A percentile compares a stretch with the other conserved stretches of the same genome.
Conservation (phyloP, 2,329 filamentous ascomycete species). For the Tolypocladium nubicola region DNA sequence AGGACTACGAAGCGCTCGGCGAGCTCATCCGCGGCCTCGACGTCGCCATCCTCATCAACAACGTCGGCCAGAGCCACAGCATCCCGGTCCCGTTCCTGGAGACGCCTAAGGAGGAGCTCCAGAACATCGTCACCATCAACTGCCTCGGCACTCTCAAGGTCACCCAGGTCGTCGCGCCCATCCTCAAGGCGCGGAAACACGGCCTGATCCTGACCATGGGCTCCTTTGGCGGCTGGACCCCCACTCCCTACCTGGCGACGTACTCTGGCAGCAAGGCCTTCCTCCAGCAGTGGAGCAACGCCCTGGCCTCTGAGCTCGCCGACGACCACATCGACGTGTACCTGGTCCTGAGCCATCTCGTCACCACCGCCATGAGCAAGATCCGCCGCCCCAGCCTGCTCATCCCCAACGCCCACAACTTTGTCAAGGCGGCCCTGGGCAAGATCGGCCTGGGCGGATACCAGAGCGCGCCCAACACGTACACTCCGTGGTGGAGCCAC, state of each 20-base stretch:
- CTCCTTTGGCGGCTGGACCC: slow-evolving; percentile 86
- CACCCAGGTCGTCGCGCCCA: slow-evolving; percentile 74
- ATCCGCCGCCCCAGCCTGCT: slow-evolving; percentile 67
- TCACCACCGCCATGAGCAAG: slow-evolving; percentile 96
- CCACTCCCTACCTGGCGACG: slow-evolving; percentile 84
- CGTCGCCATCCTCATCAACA: slow-evolving; percentile 85
- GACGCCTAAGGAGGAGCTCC: slow-evolving; percentile 69
- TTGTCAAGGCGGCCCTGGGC: slow-evolving; percentile 66
- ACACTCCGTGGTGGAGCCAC: slow-evolving; percentile 90
- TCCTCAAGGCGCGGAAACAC: slow-evolving; percentile 72
- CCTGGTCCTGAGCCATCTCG: slow-evolving; percentile 82
- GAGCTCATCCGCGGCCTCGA: slow-evolving; percentile 63
- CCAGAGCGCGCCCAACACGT: slow-evolving; percentile 70
- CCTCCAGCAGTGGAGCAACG: slow-evolving; percentile 88
- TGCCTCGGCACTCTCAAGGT: slow-evolving; percentile 82
- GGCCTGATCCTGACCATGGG: slow-evolving; percentile 96
- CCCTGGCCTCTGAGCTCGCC: slow-evolving; percentile 73
- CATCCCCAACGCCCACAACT: slow-evolving; percentile 72
- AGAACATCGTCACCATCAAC: slow-evolving; percentile 91
- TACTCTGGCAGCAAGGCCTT: slow-evolving; percentile 98
- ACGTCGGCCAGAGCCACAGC: slow-evolving; percentile 87
- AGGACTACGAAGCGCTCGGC: slow-evolving; percentile 68
- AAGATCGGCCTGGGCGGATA: slow-evolving; percentile 78
- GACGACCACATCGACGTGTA: slow-evolving; percentile 79
- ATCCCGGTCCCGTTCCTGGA: slow-evolving; percentile 84